Evolutionary conservation across 2,329 filamentous ascomycete species (phyloP).

Genomic region (Coniochaeta hoffmannii): DNA sequence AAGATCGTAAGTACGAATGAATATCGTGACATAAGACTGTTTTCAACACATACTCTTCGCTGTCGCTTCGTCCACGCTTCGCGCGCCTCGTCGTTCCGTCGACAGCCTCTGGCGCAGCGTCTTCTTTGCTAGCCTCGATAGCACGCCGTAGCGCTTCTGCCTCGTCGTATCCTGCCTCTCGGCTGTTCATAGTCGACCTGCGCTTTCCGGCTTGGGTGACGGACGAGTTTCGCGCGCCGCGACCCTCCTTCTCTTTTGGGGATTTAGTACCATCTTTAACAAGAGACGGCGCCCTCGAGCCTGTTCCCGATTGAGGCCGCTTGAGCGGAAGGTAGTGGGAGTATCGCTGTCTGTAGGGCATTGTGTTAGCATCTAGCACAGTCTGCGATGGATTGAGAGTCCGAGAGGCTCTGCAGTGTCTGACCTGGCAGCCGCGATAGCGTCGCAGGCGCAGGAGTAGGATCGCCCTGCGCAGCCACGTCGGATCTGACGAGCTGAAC

Average conservation of each 20-base stretch:
- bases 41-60: conserved; percentile 64
- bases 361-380: conserved; percentile 27
- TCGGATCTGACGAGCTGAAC: conserved; percentile 18
- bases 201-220: conserved; percentile 63
- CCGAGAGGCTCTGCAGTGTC: not conserved
- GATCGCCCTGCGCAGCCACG: conserved; percentile 14
- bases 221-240: conserved; percentile 46
- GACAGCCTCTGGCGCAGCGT: conserved; percentile 46
- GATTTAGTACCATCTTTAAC: conserved; percentile 54
- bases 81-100: conserved; percentile 55
- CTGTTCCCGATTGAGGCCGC: conserved; percentile 43
- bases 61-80: conserved; percentile 84
- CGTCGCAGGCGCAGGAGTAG: conserved; percentile 10
- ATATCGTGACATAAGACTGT: conserved; percentile 28
- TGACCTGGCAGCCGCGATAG: conserved; percentile 12
- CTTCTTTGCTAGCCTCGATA: conserved; percentile 91
- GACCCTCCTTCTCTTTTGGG: conserved; percentile 42
- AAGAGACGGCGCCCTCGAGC: conserved; percentile 56
- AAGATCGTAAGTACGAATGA: conserved; percentile 15
- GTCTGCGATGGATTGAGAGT: not conserved
- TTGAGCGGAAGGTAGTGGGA: conserved; percentile 58
- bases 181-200: conserved; percentile 94
- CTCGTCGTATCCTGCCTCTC: conserved; percentile 91
- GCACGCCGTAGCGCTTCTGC: conserved; percentile 82
- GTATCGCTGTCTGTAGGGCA: conserved; percentile 50